Base-by-base conservation (phyloP, 2,329 filamentous ascomycete species). In the Alternaria ethzedia region DNA sequence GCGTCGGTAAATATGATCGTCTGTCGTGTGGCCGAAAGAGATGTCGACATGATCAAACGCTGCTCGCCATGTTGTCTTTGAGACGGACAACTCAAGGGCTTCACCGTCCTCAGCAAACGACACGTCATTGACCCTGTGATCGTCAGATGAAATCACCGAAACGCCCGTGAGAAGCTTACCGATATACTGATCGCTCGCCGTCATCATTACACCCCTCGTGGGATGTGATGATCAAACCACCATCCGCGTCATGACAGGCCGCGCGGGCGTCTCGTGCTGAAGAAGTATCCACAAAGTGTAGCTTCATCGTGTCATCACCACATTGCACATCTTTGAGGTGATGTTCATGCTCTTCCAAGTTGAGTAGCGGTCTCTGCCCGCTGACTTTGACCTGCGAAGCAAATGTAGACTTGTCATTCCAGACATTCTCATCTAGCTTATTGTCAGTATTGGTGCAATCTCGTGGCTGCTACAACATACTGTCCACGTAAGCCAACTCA, bases 271-370 rank as follows among this genome's bases (percentile, higher is more conserved):
- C 76, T 26, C 65, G 66, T 11, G 75, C 71, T 4, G 71, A 69
- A 4, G 66, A 54, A 2, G 57, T 47, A 51, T 76, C 72, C 4
- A 70, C 69, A 43, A 81, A 80, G 20, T 67, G 66, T 11, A 81
- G 64, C 46, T 66, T 71, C 50, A 81, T 74, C 41, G 41, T 67
- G 6, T 68, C 70, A 11, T 64, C 54, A 2, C 58, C 59, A 51
- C 79, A 81, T 32, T 72, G 54, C 3, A 80, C 70, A 57, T 72
- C 66, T 28, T 71, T 60, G 26, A 80, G 55, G 52, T 76, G 72
- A 49, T 79, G 72, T 44, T 81, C 79, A 50, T 79, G 71, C 28
- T 80, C 78, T 58, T 81, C 79, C 6, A 81, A 62, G 21, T 72
- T 68, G 23, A 80, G 56, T 5, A 80, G 71, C 9, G 76, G 78